A percentile compares a stretch with the other conserved stretches of the same genome.
These are phyloP conservation scores for Oxyria digyna DNA, from an alignment of 148 eudicot genomes.

Conservation along the genomic window DNA sequence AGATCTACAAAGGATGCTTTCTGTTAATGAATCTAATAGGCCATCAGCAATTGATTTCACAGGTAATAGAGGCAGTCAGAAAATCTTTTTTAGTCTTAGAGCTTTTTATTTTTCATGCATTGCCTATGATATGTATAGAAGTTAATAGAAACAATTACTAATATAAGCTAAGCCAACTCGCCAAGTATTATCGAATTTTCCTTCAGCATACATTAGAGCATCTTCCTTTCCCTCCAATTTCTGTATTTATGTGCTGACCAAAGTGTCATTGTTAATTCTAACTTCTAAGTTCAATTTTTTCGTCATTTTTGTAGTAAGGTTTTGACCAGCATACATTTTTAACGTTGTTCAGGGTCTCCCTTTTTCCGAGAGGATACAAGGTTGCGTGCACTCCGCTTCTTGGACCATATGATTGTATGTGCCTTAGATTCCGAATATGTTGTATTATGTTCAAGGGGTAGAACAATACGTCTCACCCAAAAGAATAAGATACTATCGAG, in stretches of 20 bases:
- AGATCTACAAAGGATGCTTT: slow-evolving; percentile 82
- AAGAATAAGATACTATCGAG: background rate
- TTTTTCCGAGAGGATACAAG: slow-evolving; percentile 94
- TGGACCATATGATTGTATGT: slow-evolving; percentile 97
- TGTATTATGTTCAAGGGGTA: background rate
- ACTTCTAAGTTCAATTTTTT: background rate
- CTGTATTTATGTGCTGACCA: background rate
- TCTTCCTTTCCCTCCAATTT: background rate
- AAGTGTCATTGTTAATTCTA: background rate
- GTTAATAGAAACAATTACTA: background rate
- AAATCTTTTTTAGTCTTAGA: background rate
- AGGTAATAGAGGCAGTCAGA: slow-evolving; percentile 25
- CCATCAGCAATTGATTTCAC: slow-evolving; percentile 86
- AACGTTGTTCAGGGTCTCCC: slow-evolving; percentile 48
- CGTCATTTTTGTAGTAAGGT: background rate
- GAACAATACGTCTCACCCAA: background rate
- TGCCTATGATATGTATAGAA: background rate
- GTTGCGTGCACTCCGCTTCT: slow-evolving; percentile 98
- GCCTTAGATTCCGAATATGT: slow-evolving; percentile 9
- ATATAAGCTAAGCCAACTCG: background rate
- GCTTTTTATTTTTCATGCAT: background rate
- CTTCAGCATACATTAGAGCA: background rate
- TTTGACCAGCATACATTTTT: background rate
- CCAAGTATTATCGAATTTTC: background rate
- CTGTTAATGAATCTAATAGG: slow-evolving; percentile 60